Conservation (phyloP, 352 stramenopile species). For the Phytophthora pinifolia region DNA sequence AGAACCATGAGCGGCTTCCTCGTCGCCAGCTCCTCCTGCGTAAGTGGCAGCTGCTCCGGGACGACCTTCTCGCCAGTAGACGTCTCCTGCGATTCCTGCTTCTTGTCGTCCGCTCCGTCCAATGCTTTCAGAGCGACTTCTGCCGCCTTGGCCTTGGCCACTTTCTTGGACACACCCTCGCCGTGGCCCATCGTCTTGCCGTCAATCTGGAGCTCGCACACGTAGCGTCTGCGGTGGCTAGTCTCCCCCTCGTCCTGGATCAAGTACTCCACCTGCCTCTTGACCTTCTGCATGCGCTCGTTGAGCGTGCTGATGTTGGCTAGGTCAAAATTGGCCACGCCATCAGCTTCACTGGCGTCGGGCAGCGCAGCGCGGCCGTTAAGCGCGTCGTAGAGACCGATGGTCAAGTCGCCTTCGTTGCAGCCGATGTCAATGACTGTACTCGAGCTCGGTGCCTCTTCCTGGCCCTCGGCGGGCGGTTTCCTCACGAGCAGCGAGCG, state of each 20-base stretch:
- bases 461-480: not conserved
- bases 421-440: slow-evolving; percentile 79
- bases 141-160: slow-evolving; percentile 77
- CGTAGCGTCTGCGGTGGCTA: slow-evolving; percentile 60
- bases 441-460: slow-evolving; percentile 16
- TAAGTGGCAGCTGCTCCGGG: slow-evolving; percentile 24
- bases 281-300: slow-evolving; percentile 65
- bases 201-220: slow-evolving; percentile 62
- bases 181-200: slow-evolving; percentile 44
- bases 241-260: slow-evolving; percentile 57
- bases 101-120: slow-evolving; percentile 8
- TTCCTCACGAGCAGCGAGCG: slow-evolving; percentile 38
- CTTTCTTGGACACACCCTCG: slow-evolving; percentile 79
- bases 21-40: slow-evolving; percentile 22
- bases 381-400: slow-evolving; percentile 68
- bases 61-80: slow-evolving; percentile 9
- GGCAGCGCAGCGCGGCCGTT: slow-evolving; percentile 24
- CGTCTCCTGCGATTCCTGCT: slow-evolving; percentile 7
- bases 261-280: slow-evolving; percentile 56
- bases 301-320: slow-evolving; percentile 68
- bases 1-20: slow-evolving; percentile 57
- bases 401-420: slow-evolving; percentile 83
- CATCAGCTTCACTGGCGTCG: slow-evolving; percentile 19
- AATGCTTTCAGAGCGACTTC: slow-evolving; percentile 39
- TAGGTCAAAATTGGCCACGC: slow-evolving; percentile 53